phyloP scores from a whole-genome alignment of 768 basidiomycete species.

The Tulasnella sp. region DNA sequence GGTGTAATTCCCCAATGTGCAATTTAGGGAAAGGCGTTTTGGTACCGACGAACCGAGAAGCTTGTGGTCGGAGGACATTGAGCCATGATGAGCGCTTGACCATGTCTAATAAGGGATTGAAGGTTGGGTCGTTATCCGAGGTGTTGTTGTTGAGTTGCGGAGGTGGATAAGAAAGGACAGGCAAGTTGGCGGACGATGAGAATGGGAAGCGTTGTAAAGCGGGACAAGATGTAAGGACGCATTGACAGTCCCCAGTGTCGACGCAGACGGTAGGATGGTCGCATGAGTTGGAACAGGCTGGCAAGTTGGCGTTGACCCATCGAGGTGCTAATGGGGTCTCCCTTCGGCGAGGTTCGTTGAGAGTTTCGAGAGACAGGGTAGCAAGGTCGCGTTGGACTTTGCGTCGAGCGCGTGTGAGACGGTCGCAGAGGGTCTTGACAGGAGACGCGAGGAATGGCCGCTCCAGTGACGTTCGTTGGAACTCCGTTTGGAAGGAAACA shows the following conservation, averaged over 20 bases:
- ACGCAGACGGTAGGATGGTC: slow-evolving; percentile 31
- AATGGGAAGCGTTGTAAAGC: slow-evolving; percentile 26
- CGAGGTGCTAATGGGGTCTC: slow-evolving; percentile 13
- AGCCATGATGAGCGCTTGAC: slow-evolving; percentile 27
- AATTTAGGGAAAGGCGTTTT: slow-evolving; percentile 28
- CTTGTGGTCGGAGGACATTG: slow-evolving; percentile 29
- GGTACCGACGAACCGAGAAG: slow-evolving; percentile 25
- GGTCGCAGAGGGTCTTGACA: slow-evolving; percentile 16
- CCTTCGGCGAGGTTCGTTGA: slow-evolving; percentile 3
- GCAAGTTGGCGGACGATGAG: slow-evolving; percentile 21
- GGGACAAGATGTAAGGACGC: slow-evolving; percentile 30
- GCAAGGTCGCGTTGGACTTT: slow-evolving; percentile 18
- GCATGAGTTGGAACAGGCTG: slow-evolving; percentile 32
- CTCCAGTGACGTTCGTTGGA: slow-evolving; percentile 29
- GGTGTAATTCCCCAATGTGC: slow-evolving; percentile 29
- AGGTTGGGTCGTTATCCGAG: not conserved
- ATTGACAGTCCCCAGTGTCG: slow-evolving; percentile 31
- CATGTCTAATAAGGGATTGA: slow-evolving; percentile 19
- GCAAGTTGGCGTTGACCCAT: slow-evolving; percentile 29
- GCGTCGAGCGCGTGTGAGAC: not conserved
- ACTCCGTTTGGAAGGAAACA: slow-evolving; percentile 29
- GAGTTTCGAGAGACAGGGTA: slow-evolving; percentile 8
- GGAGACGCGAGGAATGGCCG: slow-evolving; percentile 20
- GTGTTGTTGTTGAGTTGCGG: not conserved
- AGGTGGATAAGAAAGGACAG: slow-evolving; percentile 15